Evolutionary conservation across 2,329 filamentous ascomycete species (phyloP).

Genomic region (Myriosclerotinia curreyana): DNA sequence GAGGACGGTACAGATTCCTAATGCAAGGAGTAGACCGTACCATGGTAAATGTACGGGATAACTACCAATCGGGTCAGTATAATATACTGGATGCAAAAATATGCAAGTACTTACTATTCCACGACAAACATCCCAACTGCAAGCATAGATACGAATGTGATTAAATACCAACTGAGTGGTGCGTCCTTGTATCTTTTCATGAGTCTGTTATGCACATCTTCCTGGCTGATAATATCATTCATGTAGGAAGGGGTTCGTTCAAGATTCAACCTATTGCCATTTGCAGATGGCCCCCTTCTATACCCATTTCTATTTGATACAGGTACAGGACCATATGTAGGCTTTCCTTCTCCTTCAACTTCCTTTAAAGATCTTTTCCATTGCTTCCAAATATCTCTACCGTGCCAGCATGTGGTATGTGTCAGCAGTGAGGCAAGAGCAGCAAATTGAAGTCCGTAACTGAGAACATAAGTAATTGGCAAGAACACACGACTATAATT

Average conservation of each 20-base stretch:
- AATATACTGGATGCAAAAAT: neutral
- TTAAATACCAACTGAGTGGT: conserved; percentile 75
- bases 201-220: conserved; percentile 80
- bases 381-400: conserved; percentile 74
- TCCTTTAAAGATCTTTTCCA: conserved; percentile 69
- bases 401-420: conserved; percentile 82
- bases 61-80: conserved; percentile 41
- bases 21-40: conserved; percentile 78
- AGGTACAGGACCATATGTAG: conserved; percentile 52
- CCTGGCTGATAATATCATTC: conserved; percentile 59
- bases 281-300: conserved; percentile 18
- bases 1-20: conserved; percentile 73
- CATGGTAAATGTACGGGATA: conserved; percentile 81
- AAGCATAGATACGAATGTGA: conserved; percentile 72
- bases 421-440: conserved; percentile 75
- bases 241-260: conserved; percentile 43
- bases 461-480: conserved; percentile 82
- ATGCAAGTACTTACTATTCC: conserved; percentile 63
- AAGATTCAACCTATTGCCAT: conserved; percentile 24
- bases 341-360: conserved; percentile 50
- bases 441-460: conserved; percentile 83
- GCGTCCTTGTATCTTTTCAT: conserved; percentile 83
- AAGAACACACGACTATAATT: conserved; percentile 82
- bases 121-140: conserved; percentile 79
- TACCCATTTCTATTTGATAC: conserved; percentile 19